These are phyloP conservation scores for Pleurotus ostreatus DNA, from an alignment of 768 basidiomycete species.

Conservation along the genomic window DNA sequence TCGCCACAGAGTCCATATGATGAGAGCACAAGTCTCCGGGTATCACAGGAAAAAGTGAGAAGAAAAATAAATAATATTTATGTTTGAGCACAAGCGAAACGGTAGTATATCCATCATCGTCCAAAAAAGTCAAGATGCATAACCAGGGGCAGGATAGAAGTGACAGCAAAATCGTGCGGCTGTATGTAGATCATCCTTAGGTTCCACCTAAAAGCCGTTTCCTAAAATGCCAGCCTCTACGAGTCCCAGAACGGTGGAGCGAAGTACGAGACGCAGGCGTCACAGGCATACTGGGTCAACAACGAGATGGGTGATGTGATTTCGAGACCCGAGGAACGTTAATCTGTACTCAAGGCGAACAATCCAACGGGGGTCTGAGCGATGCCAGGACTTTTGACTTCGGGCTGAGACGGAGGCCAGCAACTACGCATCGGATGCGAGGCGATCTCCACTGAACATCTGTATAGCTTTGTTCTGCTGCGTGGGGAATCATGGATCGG, in stretches of 20 bases:
- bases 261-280: not conserved
- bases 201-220: not conserved
- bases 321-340: not conserved
- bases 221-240: not conserved
- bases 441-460: not conserved
- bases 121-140: not conserved
- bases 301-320: slow-evolving; percentile 2
- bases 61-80: no score
- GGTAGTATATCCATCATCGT: not conserved
- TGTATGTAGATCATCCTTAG: slow-evolving; percentile 1
- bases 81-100: not conserved
- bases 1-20: no score
- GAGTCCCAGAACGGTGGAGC: not conserved
- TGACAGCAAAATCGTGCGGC: not conserved
- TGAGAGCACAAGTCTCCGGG: no score
- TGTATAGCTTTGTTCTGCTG: not conserved
- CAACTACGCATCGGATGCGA: not conserved
- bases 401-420: not conserved
- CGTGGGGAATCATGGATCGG: slow-evolving; percentile 22
- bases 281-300: not conserved
- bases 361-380: not conserved
- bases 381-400: no score
- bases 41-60: no score
- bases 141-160: not conserved
- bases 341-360: not conserved